phyloP scores from a whole-genome alignment of 192 early-diverging fungal genomes.

The Coemansia sp. region DNA sequence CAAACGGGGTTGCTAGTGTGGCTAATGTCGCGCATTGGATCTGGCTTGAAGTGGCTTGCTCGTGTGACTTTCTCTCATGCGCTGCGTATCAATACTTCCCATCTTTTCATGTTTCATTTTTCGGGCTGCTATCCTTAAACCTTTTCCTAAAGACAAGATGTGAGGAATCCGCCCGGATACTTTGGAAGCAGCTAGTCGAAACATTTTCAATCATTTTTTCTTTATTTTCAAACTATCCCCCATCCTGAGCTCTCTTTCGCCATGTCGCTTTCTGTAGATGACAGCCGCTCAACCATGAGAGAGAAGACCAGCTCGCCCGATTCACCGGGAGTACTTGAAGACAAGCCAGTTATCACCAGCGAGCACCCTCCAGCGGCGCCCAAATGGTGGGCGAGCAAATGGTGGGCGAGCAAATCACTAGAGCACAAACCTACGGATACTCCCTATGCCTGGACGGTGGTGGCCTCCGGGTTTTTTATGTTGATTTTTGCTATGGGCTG shows the following conservation, averaged over 20 bases:
- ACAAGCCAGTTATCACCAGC: neutral
- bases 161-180: no score
- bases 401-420: conserved; percentile 46
- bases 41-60: no score
- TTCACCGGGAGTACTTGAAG: neutral
- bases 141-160: no score
- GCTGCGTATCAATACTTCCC: no score
- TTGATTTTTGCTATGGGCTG: conserved; percentile 56
- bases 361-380: neutral
- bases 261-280: conserved; percentile 10
- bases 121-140: no score
- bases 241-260: no score
- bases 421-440: conserved; percentile 35
- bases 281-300: conserved; percentile 4
- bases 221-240: no score
- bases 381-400: conserved; percentile 44
- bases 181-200: no score
- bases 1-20: no score
- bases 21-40: no score
- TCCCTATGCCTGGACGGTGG: conserved; percentile 55
- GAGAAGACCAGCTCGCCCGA: neutral
- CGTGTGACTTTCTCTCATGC: no score
- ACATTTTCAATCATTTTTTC: neutral
- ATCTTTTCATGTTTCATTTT: no score
- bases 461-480: conserved; percentile 52